phyloP scores from a whole-genome alignment of 495 filamentous ascomycete genomes.

The Tuber melanosporum region DNA sequence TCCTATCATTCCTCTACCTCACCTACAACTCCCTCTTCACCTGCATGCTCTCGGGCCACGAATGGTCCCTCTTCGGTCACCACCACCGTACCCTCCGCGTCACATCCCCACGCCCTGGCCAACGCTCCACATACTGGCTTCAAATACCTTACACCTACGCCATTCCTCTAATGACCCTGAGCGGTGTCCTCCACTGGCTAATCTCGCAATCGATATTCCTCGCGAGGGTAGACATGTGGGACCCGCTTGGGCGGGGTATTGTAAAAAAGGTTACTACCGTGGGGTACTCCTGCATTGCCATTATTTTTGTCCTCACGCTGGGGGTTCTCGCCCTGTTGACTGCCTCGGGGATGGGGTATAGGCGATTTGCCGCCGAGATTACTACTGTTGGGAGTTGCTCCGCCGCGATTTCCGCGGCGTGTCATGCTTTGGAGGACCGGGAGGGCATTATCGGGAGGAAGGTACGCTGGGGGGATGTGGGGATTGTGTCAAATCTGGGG shows the following conservation, averaged over 20 bases:
- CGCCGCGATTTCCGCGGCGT: constrained; percentile 11
- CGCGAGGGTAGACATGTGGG: constrained; percentile 29
- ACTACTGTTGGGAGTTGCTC: constrained; percentile 5
- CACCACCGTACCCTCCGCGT: background rate
- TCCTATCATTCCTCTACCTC: constrained; percentile 47
- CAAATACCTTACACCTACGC: constrained; percentile 37
- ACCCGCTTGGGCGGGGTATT: constrained; percentile 42
- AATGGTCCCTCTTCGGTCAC: too few species aligned
- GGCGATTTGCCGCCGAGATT: background rate
- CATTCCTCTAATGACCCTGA: too few species aligned
- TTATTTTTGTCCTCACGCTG: background rate
- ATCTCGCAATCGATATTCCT: constrained; percentile 25
- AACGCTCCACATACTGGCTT: constrained; percentile 45
- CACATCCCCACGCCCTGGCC: constrained; percentile 41
- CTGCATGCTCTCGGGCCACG: too few species aligned
- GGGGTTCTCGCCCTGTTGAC: constrained; percentile 5
- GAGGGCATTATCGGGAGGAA: background rate
- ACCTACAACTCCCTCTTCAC: constrained; percentile 41
- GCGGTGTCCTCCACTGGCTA: too few species aligned
- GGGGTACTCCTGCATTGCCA: constrained; percentile 13
- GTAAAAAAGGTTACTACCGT: background rate
- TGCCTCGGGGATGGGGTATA: background rate
- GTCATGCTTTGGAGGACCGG: constrained; percentile 6
- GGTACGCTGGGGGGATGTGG: constrained; percentile 13
- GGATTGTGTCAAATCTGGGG: background rate